Evolutionary conservation across 1,139 yeast genomes (phyloP).

Genomic region (Yamadazyma atlantica): DNA sequence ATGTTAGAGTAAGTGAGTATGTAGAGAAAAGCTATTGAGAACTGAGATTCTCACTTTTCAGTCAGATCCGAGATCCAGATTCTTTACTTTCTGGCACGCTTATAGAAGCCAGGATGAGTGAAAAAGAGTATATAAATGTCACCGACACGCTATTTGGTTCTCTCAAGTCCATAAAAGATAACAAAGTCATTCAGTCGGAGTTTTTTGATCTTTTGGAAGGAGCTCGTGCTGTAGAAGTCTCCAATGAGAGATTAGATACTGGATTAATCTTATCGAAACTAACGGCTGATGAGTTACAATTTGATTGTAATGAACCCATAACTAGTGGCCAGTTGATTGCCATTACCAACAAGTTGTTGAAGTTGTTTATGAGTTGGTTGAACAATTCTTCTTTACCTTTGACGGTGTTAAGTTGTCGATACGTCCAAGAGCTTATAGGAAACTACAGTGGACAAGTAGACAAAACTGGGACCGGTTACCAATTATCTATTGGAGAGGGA

Average conservation of each 20-base stretch:
- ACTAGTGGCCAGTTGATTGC: constrained; percentile 40
- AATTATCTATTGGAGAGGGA: constrained; percentile 9
- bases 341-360: constrained; percentile 46
- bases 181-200: constrained; percentile 51
- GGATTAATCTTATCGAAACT: constrained; percentile 44
- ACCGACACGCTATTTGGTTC: constrained; percentile 39
- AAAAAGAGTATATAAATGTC: constrained; percentile 40
- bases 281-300: constrained; percentile 35
- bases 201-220: constrained; percentile 66
- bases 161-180: constrained; percentile 28
- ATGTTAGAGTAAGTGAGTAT: no score
- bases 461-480: constrained; percentile 6
- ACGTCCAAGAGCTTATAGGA: constrained; percentile 55
- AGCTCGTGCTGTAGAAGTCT: constrained; percentile 69
- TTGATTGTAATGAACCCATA: constrained; percentile 35
- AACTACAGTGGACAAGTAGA: constrained; percentile 26
- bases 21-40: no score
- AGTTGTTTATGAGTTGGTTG: constrained; percentile 57
- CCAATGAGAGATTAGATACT: constrained; percentile 64
- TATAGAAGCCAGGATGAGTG: constrained; percentile 9
- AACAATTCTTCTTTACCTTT: constrained; percentile 60
- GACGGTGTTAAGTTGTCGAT: constrained; percentile 64
- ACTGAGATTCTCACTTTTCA: neutral
- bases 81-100: no score
- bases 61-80: no score